These are phyloP conservation scores for Aspergillus unguis DNA, from an alignment of 2,329 filamentous ascomycete genomes.

Conservation along the genomic window DNA sequence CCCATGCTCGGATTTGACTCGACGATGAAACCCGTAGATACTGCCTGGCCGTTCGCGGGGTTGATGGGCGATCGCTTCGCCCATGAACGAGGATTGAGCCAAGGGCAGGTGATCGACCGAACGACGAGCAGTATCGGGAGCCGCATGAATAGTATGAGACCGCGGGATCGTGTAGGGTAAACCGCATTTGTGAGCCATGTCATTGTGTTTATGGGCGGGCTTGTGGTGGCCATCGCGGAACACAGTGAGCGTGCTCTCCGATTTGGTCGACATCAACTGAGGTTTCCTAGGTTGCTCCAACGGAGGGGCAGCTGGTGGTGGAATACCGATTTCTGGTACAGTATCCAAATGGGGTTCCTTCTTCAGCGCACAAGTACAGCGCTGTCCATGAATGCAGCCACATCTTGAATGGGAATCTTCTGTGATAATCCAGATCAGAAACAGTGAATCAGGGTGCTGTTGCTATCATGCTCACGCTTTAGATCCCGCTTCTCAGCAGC, in stretches of 20 bases:
- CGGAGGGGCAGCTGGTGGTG: slow-evolving; percentile 37
- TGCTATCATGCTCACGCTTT: slow-evolving; percentile 37
- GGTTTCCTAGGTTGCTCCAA: slow-evolving; percentile 52
- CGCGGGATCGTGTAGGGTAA: slow-evolving; percentile 61
- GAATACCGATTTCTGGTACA: slow-evolving; percentile 47
- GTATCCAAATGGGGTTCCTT: slow-evolving; percentile 54
- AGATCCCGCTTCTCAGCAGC: slow-evolving; percentile 35
- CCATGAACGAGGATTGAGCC: slow-evolving; percentile 30
- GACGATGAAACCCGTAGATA: slow-evolving; percentile 33
- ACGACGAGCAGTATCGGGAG: slow-evolving; percentile 46
- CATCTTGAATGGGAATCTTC: slow-evolving; percentile 38
- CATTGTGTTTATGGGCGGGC: slow-evolving; percentile 62
- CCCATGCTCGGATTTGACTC: slow-evolving; percentile 45
- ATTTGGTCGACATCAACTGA: slow-evolving; percentile 55
- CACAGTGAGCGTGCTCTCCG: slow-evolving; percentile 58
- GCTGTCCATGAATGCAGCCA: slow-evolving; percentile 57
- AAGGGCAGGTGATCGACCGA: slow-evolving; percentile 53
- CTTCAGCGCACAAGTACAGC: slow-evolving; percentile 60
- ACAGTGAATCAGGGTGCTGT: slow-evolving; percentile 24
- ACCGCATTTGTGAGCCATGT: slow-evolving; percentile 60
- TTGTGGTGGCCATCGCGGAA: slow-evolving; percentile 65
- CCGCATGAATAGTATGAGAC: slow-evolving; percentile 49
- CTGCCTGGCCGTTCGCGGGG: slow-evolving; percentile 29
- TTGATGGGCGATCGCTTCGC: slow-evolving; percentile 26
- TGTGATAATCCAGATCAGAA: slow-evolving; percentile 34